Conservation (phyloP, 129 eudicot species). For the Arctium minus region DNA sequence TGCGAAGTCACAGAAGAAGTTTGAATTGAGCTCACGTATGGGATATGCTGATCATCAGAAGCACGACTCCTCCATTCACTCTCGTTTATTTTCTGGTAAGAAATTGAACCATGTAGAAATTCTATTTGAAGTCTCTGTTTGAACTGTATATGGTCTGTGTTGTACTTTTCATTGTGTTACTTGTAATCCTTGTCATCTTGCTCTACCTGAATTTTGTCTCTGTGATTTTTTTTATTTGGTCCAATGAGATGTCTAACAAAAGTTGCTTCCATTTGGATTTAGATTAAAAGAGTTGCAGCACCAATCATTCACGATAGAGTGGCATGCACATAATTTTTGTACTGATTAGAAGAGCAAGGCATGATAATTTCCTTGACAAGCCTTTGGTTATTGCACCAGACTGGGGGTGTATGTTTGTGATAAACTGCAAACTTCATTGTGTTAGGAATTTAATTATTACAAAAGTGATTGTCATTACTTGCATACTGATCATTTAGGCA, state of each 20-base stretch:
- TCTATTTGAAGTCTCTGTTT: neutral
- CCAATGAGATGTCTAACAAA: neutral
- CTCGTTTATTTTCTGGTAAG: constrained; percentile 68
- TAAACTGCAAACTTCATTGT: too few relatives aligned
- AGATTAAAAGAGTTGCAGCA: neutral
- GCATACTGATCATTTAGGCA: too few relatives aligned
- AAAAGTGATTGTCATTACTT: too few relatives aligned
- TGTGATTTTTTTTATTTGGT: neutral
- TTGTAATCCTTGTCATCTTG: neutral
- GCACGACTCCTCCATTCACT: constrained; percentile 57
- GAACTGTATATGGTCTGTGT: neutral
- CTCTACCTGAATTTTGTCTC: neutral
- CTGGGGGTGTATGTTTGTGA: too few relatives aligned
- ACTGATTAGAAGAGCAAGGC: neutral
- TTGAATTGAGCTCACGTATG: constrained; percentile 45
- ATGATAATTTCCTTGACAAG: neutral
- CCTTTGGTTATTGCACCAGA: neutral
- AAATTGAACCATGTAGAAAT: neutral
- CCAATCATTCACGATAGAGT: neutral
- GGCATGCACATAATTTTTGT: neutral
- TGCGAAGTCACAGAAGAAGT: constrained; percentile 65
- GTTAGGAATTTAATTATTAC: too few relatives aligned
- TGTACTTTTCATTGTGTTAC: neutral
- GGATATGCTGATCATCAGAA: constrained; percentile 44
- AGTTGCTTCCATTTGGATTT: neutral